Evolutionary conservation across 2,329 filamentous ascomycete species (phyloP).

Genomic region (Pseudogymnoascus sp.): DNA sequence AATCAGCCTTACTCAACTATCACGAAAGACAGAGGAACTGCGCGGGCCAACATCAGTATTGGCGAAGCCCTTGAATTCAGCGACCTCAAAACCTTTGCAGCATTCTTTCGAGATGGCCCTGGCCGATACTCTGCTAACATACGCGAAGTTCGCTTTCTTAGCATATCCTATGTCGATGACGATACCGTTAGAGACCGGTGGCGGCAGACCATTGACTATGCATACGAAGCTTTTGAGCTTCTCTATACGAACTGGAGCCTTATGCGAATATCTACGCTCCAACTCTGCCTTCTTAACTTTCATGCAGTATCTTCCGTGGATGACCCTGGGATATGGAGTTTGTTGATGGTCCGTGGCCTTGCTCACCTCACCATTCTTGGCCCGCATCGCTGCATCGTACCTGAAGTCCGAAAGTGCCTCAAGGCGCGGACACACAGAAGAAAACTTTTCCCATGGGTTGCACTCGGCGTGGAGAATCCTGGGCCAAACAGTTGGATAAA

Average conservation of each 20-base stretch:
- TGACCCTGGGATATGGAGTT: conserved; percentile 13
- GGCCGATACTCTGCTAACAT: conserved; percentile 11
- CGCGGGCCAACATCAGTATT: conserved; percentile 11
- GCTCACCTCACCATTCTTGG: conserved; percentile 15
- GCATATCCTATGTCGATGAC: conserved; percentile 16
- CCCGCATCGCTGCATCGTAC: conserved; percentile 15
- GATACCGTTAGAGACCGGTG: conserved; percentile 11
- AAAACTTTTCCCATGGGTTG: conserved; percentile 17
- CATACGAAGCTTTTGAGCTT: conserved; percentile 17
- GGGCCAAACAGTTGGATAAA: conserved; percentile 14
- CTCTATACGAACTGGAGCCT: conserved; percentile 13
- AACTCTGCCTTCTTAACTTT: conserved; percentile 13
- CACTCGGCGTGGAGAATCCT: conserved; percentile 12
- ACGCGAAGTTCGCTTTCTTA: conserved; percentile 14
- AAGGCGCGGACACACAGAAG: conserved; percentile 16
- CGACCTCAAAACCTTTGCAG: conserved; percentile 11
- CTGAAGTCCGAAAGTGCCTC: conserved; percentile 15
- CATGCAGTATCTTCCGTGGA: conserved; percentile 2
- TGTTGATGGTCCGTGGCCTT: conserved; percentile 18
- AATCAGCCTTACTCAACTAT: neutral
- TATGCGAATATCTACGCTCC: conserved; percentile 17
- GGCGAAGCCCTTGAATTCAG: conserved; percentile 13
- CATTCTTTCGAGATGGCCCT: conserved; percentile 10
- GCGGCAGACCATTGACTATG: conserved; percentile 14
- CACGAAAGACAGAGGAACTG: conserved; percentile 1